These are phyloP conservation scores for Tanacetum coccineum DNA, from an alignment of 129 eudicot genomes.

Conservation along the genomic window DNA sequence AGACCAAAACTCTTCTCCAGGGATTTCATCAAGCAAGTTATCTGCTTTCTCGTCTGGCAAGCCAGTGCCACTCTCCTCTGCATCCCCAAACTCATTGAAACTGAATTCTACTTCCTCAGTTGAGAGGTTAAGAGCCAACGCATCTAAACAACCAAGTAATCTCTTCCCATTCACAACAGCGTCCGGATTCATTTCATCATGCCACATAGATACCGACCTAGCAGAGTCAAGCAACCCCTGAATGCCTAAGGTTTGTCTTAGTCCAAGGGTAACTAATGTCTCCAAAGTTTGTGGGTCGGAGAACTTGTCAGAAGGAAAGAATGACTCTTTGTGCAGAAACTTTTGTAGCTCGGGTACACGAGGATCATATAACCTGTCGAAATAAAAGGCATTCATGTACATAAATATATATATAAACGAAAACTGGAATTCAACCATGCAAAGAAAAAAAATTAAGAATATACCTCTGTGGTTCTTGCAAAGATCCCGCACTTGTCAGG, in stretches of 20 bases:
- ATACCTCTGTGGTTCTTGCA: slow-evolving; percentile 87
- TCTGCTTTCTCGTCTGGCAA: slow-evolving; percentile 31
- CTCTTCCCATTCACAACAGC: slow-evolving; percentile 53
- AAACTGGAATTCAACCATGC: slow-evolving; percentile 10
- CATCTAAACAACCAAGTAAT: slow-evolving; percentile 63
- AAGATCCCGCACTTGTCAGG: slow-evolving; percentile 60
- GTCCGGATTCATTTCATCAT: slow-evolving; percentile 51
- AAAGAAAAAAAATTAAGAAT: slow-evolving; percentile 13
- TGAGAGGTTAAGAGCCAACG: slow-evolving; percentile 49
- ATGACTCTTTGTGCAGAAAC: slow-evolving; percentile 60
- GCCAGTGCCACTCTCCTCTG: slow-evolving; percentile 13
- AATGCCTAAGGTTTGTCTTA: slow-evolving; percentile 55
- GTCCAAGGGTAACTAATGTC: slow-evolving; percentile 67
- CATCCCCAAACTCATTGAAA: slow-evolving; percentile 19
- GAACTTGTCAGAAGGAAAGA: slow-evolving; percentile 78
- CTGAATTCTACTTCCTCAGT: slow-evolving; percentile 39
- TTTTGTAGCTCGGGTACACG: slow-evolving; percentile 68
- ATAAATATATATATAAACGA: background rate
- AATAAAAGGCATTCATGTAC: slow-evolving; percentile 16
- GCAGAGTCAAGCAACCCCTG: slow-evolving; percentile 88
- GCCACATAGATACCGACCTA: slow-evolving; percentile 74
- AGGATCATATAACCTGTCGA: slow-evolving; percentile 95
- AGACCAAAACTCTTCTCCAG: slow-evolving; percentile 76
- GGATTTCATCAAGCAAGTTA: slow-evolving; percentile 47
- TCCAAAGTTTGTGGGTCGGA: slow-evolving; percentile 68